phyloP scores from a whole-genome alignment of 305 asterid species.

The Fraxinus sp. region DNA sequence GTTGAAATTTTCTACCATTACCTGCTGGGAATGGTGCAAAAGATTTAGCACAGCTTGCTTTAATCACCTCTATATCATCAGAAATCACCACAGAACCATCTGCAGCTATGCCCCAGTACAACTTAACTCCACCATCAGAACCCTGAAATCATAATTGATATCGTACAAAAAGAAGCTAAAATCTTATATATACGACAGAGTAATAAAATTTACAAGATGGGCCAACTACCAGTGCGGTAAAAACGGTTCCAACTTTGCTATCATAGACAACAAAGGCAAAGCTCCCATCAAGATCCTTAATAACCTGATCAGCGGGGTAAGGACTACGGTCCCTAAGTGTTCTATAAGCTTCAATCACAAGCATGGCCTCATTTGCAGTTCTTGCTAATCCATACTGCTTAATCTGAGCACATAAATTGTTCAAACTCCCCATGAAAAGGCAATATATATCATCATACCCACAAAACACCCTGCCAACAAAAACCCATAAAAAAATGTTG shows the following conservation, averaged over 20 bases:
- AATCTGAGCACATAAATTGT: conserved; percentile 61
- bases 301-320: conserved; percentile 79
- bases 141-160: conserved; percentile 41
- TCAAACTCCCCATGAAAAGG: conserved; percentile 68
- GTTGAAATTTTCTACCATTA: conserved; percentile 20
- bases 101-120: conserved; percentile 86
- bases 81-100: conserved; percentile 88
- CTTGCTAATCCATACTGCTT: conserved; percentile 70
- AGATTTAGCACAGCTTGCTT: conserved; percentile 80
- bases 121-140: conserved; percentile 68
- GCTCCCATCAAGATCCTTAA: conserved; percentile 78
- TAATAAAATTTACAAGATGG: neutral
- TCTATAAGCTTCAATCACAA: conserved; percentile 72
- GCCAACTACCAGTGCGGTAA: conserved; percentile 59
- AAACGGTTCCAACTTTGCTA: conserved; percentile 59
- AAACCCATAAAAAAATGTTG: neutral
- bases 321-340: conserved; percentile 85
- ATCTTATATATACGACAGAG: neutral
- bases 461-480: conserved; percentile 51
- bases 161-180: neutral
- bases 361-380: conserved; percentile 69
- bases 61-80: conserved; percentile 62
- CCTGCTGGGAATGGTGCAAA: conserved; percentile 86
- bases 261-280: conserved; percentile 79
- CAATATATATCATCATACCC: conserved; percentile 72